Percentiles rank a stretch among this genome's conserved stretches.
These are phyloP conservation scores for Apiospora hydei DNA, from an alignment of 2,329 filamentous ascomycete genomes.

Conservation along the genomic window DNA sequence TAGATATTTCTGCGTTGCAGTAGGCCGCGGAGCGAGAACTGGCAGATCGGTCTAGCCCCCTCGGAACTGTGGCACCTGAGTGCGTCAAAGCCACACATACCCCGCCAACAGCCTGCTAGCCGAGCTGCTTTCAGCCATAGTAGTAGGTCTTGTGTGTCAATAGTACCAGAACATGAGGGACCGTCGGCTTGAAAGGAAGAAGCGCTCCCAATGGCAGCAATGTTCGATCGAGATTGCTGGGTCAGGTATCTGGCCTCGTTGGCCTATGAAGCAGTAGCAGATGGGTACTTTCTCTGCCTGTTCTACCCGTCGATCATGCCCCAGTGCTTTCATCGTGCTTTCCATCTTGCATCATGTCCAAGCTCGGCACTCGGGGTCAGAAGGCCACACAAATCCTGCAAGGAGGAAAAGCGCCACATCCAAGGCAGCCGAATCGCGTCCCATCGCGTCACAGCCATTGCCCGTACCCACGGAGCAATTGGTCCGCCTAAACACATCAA, in stretches of 20 bases:
- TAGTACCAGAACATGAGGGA: neutral
- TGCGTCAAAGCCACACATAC: conserved; percentile 19
- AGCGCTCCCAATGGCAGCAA: neutral
- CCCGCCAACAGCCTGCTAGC: neutral
- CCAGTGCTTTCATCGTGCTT: conserved; percentile 10
- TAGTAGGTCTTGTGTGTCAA: neutral
- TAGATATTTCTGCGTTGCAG: neutral
- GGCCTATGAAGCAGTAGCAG: neutral
- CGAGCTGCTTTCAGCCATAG: conserved; percentile 4
- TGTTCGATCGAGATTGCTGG: neutral
- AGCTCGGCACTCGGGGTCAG: conserved; percentile 6
- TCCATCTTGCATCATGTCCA: conserved; percentile 3
- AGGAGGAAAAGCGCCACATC: conserved; percentile 7
- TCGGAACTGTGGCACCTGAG: neutral
- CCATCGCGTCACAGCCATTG: neutral
- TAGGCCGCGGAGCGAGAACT: neutral
- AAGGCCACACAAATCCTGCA: conserved; percentile 15
- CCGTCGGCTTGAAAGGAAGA: neutral
- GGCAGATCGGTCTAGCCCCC: neutral
- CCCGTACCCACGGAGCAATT: neutral
- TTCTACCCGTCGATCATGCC: conserved; percentile 8
- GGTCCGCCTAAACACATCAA: conserved; percentile 1
- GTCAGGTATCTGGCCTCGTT: neutral
- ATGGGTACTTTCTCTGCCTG: neutral
- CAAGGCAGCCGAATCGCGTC: neutral